Evolutionary conservation across 2,329 filamentous ascomycete genomes (phyloP), one percentile per base, ranked within the genome.

Genomic region (Chaetomium strumarium): DNA sequence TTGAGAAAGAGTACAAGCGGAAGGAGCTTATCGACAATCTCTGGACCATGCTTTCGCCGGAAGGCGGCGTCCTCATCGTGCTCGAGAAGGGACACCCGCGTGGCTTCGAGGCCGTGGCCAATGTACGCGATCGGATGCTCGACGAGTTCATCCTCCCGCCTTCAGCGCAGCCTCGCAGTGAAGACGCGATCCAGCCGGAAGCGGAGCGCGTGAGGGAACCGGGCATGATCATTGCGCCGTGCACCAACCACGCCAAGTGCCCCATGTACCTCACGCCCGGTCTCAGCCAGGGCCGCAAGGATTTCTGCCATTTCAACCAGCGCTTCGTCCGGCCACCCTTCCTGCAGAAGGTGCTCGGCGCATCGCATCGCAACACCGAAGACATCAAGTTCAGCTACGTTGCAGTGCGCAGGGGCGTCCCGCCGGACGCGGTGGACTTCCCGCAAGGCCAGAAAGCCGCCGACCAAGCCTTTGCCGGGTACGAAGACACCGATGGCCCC

Each of bases 371-470:
- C 58, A 96, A 95, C 66, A 88, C 95, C 64, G 92, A 96, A 66
- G 90, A 97, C 63, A 79, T 96, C 13, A 80, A 90, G 62, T 99
- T 91, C 70, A 95, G 88, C 66, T 99, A 96, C 67, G 66, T 99
- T 13, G 87, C 87, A 3, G 79, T 97, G 16, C 88, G 89, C 64
- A 84, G 91, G 17, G 93, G 93, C 7, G 75, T 11, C 76, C 85
- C 63, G 57, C 66, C 53, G 2, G 52, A 51, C 37, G 46, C 50
- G 5, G 51, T 39, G 9, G 65, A 60, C 9, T 55, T 63, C 3
- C 49, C 68, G 39, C 66, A 87, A 56, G 80, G 80, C 39, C 68
- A 75, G 29, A 69, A 74, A 40, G 81, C 84, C 0, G 80, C 85
- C 0, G 74, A 83, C 7, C 73, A 73, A 4, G 88, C 91, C 0